Evolutionary conservation across 371 early-diverging fungal species (phyloP).

Genomic region (Rhizopus microsporus): DNA sequence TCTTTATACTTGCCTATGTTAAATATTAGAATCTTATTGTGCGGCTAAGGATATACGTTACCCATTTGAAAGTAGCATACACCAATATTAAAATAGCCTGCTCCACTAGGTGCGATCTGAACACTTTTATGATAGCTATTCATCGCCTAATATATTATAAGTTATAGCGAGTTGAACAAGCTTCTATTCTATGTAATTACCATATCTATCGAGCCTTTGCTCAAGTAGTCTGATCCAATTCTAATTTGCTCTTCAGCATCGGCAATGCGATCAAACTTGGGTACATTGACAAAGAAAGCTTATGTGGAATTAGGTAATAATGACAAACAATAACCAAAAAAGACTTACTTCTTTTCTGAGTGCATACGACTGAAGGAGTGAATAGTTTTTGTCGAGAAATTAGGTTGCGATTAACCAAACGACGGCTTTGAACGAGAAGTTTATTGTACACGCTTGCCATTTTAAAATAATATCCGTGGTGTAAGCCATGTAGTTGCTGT

Average conservation of each 20-base stretch:
- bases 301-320: slow-evolving; percentile 4
- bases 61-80: slow-evolving; percentile 77
- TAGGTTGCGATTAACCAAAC: no score
- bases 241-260: slow-evolving; percentile 50
- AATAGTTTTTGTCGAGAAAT: no score
- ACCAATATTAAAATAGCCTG: slow-evolving; percentile 80
- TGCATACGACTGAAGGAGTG: background rate
- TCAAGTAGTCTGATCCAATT: slow-evolving; percentile 40
- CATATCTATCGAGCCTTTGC: slow-evolving; percentile 50
- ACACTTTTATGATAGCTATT: slow-evolving; percentile 51
- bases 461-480: no score
- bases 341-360: slow-evolving; percentile 1
- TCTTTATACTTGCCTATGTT: slow-evolving; percentile 49
- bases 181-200: slow-evolving; percentile 15
- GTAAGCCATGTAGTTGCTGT: no score
- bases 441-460: no score
- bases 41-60: slow-evolving; percentile 13
- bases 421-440: no score
- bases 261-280: slow-evolving; percentile 32
- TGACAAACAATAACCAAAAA: background rate
- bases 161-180: background rate
- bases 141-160: slow-evolving; percentile 41
- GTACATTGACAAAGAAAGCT: slow-evolving; percentile 27
- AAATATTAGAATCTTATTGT: background rate
- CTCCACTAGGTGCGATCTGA: slow-evolving; percentile 47